Evolutionary conservation across 805 yeast species (phyloP), one percentile per base, ranked within the genome.

Genomic region (Brettanomyces sp.): DNA sequence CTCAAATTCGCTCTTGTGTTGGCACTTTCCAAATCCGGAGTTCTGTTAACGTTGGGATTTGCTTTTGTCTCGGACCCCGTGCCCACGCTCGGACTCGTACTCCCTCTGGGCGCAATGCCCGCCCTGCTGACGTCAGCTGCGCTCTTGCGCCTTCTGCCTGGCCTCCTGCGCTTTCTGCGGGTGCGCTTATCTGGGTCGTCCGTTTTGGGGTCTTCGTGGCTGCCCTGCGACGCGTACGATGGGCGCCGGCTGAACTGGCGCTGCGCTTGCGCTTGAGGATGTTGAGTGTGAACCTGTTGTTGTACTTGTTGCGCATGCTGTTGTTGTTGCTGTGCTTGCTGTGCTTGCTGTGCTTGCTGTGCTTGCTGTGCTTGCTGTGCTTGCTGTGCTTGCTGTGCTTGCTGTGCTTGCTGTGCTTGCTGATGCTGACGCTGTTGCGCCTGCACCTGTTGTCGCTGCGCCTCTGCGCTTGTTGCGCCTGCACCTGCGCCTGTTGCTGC

Each of bases 371-470:
- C 18, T 18, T 18, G 18, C 18, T 18, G 18, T 18, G 18, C 18
- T 18, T 18, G 18, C 18, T 18, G 18, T 18, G 18, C 18, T 18
- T 18, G 18, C 18, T 18, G 18, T 18, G 18, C 18, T 18, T 18
- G 45, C 32, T 42, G 45, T 18, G 18, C 18, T 18, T 18, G 18
- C 18, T 18, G 18, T 18, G 18, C 18, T 18, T 18, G 45, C 32
- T 42, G 45, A 38, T 42, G 45, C 41, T 42, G 45, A 23, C 36
- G 45, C 7, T 35, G 41, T 36, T 37, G 40, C 40, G 13, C 18
- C 40, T 37, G 40, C 40, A 13, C 18, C 40, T 37, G 40, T 14
- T 37, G 40, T 37, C 12, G 22, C 18, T 12, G 11, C 12, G 22
- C 12, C 13, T 13, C 37, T 35, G 37, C 13, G 22, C 22, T 7